A percentile compares a stretch with the other conserved stretches of the same genome.
Evolutionary conservation across 768 basidiomycete species (phyloP).

Genomic region (Boletus tomentosulus): DNA sequence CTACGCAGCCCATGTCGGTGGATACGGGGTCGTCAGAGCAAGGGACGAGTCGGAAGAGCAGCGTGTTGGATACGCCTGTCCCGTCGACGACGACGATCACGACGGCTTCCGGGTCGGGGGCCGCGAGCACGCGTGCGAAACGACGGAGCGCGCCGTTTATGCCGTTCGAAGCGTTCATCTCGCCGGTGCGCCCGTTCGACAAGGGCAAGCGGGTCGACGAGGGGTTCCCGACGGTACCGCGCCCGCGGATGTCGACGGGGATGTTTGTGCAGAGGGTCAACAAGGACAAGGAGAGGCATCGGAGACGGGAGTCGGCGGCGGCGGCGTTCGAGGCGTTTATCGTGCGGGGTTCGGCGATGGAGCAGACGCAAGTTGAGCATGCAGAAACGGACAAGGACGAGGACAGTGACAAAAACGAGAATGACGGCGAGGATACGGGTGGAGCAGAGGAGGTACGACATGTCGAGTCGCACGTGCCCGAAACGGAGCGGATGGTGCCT

Average conservation of each 20-base stretch:
- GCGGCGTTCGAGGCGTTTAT: constrained; percentile 18
- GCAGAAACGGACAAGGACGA: background rate
- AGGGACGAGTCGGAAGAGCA: background rate
- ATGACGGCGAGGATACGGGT: background rate
- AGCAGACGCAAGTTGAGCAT: background rate
- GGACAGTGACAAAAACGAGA: background rate
- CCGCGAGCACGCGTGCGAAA: background rate
- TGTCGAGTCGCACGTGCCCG: background rate
- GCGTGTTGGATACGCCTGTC: background rate
- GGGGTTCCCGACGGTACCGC: background rate
- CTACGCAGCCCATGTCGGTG: background rate
- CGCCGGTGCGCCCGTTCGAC: constrained; percentile 3
- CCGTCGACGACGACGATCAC: background rate
- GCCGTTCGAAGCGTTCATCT: constrained; percentile 23
- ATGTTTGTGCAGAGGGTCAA: background rate
- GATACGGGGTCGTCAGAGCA: background rate
- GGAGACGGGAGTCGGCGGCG: constrained; percentile 11
- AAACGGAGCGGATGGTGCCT: background rate
- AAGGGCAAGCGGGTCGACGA: background rate
- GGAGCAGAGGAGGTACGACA: background rate
- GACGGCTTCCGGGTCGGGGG: background rate
- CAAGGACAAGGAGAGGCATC: background rate
- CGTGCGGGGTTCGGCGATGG: constrained; percentile 4
- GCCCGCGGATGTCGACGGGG: background rate
- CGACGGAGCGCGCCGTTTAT: constrained; percentile 8